phyloP scores from a whole-genome alignment of 805 yeast species.

The Barnettozyma pratensis region DNA sequence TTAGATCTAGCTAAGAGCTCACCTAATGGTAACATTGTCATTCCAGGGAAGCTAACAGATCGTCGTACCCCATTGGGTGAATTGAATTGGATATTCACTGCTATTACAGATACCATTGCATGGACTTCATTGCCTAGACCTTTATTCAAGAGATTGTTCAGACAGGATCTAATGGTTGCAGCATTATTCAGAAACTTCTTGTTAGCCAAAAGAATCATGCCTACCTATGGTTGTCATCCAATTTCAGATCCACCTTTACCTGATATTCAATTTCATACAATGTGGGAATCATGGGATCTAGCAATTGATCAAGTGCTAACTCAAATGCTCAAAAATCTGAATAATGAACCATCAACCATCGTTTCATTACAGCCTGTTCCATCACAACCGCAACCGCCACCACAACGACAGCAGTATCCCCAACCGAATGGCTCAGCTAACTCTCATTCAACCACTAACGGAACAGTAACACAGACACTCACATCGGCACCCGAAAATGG shows the following conservation, averaged over 20 bases:
- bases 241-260: slow-evolving; percentile 92
- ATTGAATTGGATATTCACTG: slow-evolving; percentile 95
- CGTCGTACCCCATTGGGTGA: slow-evolving; percentile 95
- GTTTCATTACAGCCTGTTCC: not conserved
- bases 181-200: slow-evolving; percentile 91
- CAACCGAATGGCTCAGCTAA: slow-evolving; percentile 1
- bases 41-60: slow-evolving; percentile 90
- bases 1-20: slow-evolving; percentile 31
- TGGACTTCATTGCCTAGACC: slow-evolving; percentile 91
- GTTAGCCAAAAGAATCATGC: slow-evolving; percentile 90
- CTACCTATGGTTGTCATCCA: slow-evolving; percentile 89
- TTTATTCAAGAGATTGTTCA: slow-evolving; percentile 79
- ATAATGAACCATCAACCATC: slow-evolving; percentile 29
- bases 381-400: not conserved
- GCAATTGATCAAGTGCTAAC: slow-evolving; percentile 92
- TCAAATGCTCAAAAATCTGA: slow-evolving; percentile 48
- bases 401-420: not conserved
- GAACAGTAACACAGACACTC: slow-evolving; percentile 10
- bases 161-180: slow-evolving; percentile 96
- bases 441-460: not conserved
- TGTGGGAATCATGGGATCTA: slow-evolving; percentile 98
- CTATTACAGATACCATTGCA: slow-evolving; percentile 96
- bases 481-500: not conserved
- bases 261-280: slow-evolving; percentile 74
- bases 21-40: slow-evolving; percentile 43